Evolutionary conservation across 495 filamentous ascomycete genomes (phyloP), one percentile per base, ranked within the genome.

Genomic region (Penicilliopsis zonata): DNA sequence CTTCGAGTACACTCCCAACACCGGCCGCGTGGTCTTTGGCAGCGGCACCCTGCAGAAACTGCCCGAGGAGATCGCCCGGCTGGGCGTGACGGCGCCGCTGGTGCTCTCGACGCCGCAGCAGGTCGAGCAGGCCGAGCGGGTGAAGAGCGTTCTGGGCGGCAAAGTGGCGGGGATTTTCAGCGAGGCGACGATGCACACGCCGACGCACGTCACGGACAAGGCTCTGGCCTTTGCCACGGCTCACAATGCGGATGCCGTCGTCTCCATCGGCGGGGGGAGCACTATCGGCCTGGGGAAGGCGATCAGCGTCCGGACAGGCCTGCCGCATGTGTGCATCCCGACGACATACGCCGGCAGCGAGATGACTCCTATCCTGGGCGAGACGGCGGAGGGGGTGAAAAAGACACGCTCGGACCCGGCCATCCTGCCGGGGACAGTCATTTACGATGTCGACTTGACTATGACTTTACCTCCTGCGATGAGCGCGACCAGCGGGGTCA

Each of bases 261-360:
- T 78, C 20, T 75, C 71, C 9, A 73, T 79, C 38, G 76, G 76
- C 13, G 76, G 76, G 23, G 75, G 76, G 17, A 75, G 69, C 37
- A 79, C 76, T 0, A 74, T 78, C 32, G 76, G 75, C 0, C 55
- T 80, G 24, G 74, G 76, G 0, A 80, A 82, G 46, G 76, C 76
- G 2, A 70, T 82, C 38, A 72, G 68, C 29, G 68, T 80, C 31
- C 59, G 76, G 16, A 78, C 74, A 4, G 73, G 72, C 0, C 47
- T 80, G 28, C 65, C 67, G 14, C 75, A 82, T 45, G 66, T 82
- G 40, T 75, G 72, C 31, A 73, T 80, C 23, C 73, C 77, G 9
- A 82, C 76, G 9, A 80, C 76, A 0, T 82, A 82, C 52, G 72
- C 77, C 3, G 76, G 74, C 4, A 77, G 73, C 35, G 77, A 80